Percentiles rank a stretch among this genome's conserved stretches.
phyloP scores from a whole-genome alignment of 257 asterid genomes.

The Paulownia fortunei region DNA sequence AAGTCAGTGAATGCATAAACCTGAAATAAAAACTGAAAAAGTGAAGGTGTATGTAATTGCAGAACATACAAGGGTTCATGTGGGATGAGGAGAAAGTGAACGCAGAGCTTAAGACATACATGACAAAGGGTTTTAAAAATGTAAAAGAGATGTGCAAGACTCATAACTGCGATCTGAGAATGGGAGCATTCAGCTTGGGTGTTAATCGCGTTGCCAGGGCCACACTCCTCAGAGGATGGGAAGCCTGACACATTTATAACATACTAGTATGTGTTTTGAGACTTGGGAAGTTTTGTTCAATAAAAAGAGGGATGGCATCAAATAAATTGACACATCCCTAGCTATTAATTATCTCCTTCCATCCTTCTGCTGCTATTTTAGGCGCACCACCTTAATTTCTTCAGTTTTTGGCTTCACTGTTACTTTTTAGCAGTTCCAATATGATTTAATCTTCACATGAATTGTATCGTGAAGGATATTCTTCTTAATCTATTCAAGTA shows the following conservation, averaged over 20 bases:
- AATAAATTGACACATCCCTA: neutral
- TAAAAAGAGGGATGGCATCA: slow-evolving; percentile 1
- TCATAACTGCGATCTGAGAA: slow-evolving; percentile 74
- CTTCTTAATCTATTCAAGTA: no score
- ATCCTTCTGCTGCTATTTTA: neutral
- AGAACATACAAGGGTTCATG: slow-evolving; percentile 98
- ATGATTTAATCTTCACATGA: no score
- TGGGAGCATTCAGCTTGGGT: slow-evolving; percentile 94
- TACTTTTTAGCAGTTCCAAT: no score
- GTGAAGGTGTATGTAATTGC: slow-evolving; percentile 3
- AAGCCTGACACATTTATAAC: slow-evolving; percentile 73
- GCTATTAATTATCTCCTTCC: no score
- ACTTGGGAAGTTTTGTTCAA: no score
- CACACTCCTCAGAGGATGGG: slow-evolving; percentile 94
- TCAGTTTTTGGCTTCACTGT: neutral
- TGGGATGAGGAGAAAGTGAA: slow-evolving; percentile 96
- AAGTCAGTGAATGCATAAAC: no score
- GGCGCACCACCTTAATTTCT: neutral
- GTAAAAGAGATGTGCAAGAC: slow-evolving; percentile 86
- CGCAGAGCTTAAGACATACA: slow-evolving; percentile 75
- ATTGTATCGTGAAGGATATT: no score
- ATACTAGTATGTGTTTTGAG: no score
- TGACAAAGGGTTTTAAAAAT: slow-evolving; percentile 71
- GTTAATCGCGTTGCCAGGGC: slow-evolving; percentile 93
- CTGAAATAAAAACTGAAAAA: no score